Evolutionary conservation across 139 green algal genomes (phyloP).

Genomic region (Chlorella ohadii): DNA sequence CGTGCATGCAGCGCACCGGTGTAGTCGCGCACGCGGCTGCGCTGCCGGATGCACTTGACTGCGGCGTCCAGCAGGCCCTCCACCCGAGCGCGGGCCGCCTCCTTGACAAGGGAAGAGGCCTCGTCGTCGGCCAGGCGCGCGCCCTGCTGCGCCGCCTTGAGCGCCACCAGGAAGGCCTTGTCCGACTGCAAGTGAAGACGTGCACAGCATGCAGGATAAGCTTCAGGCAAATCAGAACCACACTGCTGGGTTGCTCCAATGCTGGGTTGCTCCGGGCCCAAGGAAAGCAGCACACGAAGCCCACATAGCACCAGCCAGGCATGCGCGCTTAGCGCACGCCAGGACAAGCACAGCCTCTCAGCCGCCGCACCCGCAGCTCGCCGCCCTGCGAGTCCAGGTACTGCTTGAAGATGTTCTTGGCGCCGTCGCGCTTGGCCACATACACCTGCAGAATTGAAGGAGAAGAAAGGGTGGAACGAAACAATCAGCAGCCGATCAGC

Average conservation of each 20-base stretch:
- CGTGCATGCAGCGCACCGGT: too few species aligned
- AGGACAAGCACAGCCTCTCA: too few species aligned
- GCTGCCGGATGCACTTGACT: slow-evolving; percentile 74
- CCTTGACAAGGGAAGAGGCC: slow-evolving; percentile 71
- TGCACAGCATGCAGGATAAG: neutral
- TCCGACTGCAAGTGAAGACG: slow-evolving; percentile 75
- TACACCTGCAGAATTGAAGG: slow-evolving; percentile 58
- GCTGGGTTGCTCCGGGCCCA: too few species aligned
- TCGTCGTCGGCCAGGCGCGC: slow-evolving; percentile 89
- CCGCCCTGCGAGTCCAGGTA: slow-evolving; percentile 62
- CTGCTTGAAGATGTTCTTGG: slow-evolving; percentile 75
- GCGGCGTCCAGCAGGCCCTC: slow-evolving; percentile 76
- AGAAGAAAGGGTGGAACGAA: too few species aligned
- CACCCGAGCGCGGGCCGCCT: slow-evolving; percentile 63
- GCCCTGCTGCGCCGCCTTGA: slow-evolving; percentile 60
- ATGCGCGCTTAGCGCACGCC: too few species aligned
- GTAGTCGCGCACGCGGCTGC: slow-evolving; percentile 47
- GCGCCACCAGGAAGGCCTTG: slow-evolving; percentile 46
- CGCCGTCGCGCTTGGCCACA: slow-evolving; percentile 85
- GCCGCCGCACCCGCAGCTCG: slow-evolving; percentile 37
- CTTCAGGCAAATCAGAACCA: too few species aligned
- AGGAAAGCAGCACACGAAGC: too few species aligned
- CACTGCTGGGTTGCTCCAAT: too few species aligned
- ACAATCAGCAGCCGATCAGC: too few species aligned
- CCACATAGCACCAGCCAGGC: too few species aligned